These are phyloP conservation scores for Boechera stricta DNA, from an alignment of 345 rosid genomes.

Conservation along the genomic window DNA sequence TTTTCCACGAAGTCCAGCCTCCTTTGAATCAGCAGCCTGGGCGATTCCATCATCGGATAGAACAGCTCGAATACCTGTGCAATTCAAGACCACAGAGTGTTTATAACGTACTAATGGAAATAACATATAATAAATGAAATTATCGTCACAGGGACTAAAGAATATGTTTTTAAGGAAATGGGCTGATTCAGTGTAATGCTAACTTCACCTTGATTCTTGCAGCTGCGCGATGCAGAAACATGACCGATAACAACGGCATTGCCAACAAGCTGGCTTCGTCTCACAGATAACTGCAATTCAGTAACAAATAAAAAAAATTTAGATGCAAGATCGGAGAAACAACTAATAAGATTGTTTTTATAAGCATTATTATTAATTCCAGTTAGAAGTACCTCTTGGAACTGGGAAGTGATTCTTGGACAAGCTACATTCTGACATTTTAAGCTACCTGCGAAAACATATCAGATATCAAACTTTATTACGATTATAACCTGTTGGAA, in stretches of 20 bases:
- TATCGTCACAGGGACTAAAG: neutral
- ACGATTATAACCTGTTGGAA: neutral
- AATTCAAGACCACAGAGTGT: constrained; percentile 6
- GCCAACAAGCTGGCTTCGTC: constrained; percentile 40
- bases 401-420: constrained; percentile 13
- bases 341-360: neutral
- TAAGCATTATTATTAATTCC: neutral
- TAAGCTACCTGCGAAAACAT: constrained; percentile 32
- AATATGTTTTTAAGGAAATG: neutral
- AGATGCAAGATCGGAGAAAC: neutral
- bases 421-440: constrained; percentile 40
- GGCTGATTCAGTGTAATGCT: neutral
- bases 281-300: constrained; percentile 31
- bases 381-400: constrained; percentile 32
- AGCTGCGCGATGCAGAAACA: constrained; percentile 13
- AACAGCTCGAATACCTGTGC: constrained; percentile 66
- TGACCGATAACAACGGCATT: constrained; percentile 31
- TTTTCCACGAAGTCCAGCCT: constrained; percentile 73
- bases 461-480: neutral
- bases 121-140: constrained; percentile 2
- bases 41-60: constrained; percentile 50
- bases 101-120: neutral
- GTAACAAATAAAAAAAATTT: neutral
- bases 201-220: constrained; percentile 42
- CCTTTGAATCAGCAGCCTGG: constrained; percentile 42